Percentiles rank a stretch among this genome's conserved stretches.
Conservation (phyloP, 2,329 filamentous ascomycete species). For the Herpotrichia juniperi region DNA sequence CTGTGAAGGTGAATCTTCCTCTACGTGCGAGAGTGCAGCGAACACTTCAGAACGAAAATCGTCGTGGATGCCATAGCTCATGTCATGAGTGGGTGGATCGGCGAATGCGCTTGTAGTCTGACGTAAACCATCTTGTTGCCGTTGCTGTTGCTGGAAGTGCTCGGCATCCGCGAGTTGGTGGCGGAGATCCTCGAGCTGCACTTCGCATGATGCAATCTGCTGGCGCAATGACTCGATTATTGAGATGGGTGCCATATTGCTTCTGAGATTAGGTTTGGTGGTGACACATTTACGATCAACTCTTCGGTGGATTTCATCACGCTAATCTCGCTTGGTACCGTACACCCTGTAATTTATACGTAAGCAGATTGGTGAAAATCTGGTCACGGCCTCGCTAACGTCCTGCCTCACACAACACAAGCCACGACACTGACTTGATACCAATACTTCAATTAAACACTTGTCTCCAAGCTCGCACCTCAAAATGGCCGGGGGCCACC, state of each 20-base stretch:
- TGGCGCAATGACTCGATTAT: constrained; percentile 47
- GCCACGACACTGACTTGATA: not conserved
- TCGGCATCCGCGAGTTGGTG: constrained; percentile 52
- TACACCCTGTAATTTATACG: not conserved
- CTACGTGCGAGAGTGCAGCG: constrained; percentile 38
- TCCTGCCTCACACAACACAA: no score
- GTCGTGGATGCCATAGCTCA: constrained; percentile 49
- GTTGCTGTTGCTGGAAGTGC: constrained; percentile 33
- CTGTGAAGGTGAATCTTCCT: constrained; percentile 12
- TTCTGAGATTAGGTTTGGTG: constrained; percentile 4
- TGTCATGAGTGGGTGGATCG: constrained; percentile 41
- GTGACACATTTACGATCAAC: not conserved
- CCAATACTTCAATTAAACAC: not conserved
- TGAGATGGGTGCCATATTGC: constrained; percentile 26
- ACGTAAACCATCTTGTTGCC: constrained; percentile 20
- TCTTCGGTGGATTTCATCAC: not conserved
- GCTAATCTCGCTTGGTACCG: not conserved
- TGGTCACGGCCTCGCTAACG: not conserved
- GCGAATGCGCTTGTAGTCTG: constrained; percentile 21
- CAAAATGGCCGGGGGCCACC: not conserved
- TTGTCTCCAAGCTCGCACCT: not conserved
- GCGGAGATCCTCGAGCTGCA: constrained; percentile 47
- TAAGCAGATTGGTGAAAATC: not conserved
- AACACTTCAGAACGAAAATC: constrained; percentile 52
- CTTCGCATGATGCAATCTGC: constrained; percentile 52